Conservation (phyloP, 192 early-diverging fungal genomes). For the Podila minutissima region DNA sequence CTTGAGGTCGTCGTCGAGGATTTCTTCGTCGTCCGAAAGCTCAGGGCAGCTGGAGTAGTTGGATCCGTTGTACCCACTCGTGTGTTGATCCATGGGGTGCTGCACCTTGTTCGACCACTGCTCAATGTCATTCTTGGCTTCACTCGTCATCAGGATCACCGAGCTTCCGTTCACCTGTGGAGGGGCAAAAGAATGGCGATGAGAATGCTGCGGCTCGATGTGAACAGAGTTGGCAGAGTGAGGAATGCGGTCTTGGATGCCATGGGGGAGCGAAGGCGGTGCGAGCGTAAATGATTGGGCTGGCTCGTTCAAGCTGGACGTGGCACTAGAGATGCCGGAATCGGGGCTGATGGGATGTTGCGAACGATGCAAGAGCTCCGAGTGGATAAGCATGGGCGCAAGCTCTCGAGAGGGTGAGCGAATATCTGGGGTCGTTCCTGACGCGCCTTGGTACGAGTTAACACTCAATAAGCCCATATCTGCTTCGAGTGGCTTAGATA, state of each 20-base stretch:
- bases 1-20: constrained; percentile 45
- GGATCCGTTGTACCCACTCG: constrained; percentile 31
- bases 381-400: background rate
- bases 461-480: background rate
- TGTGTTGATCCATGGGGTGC: background rate
- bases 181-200: constrained; percentile 4
- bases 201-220: constrained; percentile 8
- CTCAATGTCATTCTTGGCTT: constrained; percentile 30
- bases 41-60: constrained; percentile 46
- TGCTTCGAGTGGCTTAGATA: constrained; percentile 1
- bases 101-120: constrained; percentile 9
- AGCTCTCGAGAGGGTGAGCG: background rate
- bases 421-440: background rate
- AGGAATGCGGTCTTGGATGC: constrained; percentile 1
- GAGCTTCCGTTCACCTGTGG: background rate
- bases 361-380: background rate
- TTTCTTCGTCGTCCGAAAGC: constrained; percentile 43
- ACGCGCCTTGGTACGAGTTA: background rate
- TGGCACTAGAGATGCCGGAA: background rate
- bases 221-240: constrained; percentile 7
- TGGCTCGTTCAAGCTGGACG: background rate
- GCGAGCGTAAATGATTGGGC: background rate
- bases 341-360: background rate
- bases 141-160: constrained; percentile 9
- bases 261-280: background rate